phyloP scores from a whole-genome alignment of 139 green algal species.

The Coccomyxa sp. region DNA sequence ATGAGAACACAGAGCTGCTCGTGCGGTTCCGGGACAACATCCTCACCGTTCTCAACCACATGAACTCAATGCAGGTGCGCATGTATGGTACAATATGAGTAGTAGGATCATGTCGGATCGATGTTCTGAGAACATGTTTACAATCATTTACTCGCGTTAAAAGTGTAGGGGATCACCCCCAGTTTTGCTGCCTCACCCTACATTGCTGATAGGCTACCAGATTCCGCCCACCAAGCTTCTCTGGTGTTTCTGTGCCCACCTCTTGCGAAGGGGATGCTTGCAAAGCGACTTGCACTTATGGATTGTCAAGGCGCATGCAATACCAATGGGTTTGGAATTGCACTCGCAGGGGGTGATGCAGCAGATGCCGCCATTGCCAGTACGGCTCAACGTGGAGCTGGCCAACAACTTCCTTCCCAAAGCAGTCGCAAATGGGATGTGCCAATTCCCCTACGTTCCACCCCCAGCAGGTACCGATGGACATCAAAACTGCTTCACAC shows the following conservation, averaged over 20 bases:
- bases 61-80: slow-evolving; percentile 43
- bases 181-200: not conserved
- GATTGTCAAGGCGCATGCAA: too few species aligned
- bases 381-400: slow-evolving; percentile 68
- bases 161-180: not conserved
- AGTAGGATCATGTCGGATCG: too few species aligned
- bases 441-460: not conserved
- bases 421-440: not conserved
- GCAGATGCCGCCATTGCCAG: slow-evolving; percentile 83
- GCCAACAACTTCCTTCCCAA: slow-evolving; percentile 33
- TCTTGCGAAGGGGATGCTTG: too few species aligned
- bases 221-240: not conserved
- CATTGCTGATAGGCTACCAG: not conserved
- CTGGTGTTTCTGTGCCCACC: not conserved
- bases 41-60: slow-evolving; percentile 61
- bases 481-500: not conserved
- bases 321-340: not conserved
- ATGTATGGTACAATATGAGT: too few species aligned
- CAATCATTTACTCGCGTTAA: not conserved
- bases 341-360: slow-evolving; percentile 51
- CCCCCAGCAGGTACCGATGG: not conserved
- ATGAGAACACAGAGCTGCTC: slow-evolving; percentile 83
- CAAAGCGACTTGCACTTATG: too few species aligned
- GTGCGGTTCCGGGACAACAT: slow-evolving; percentile 80
- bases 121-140: not conserved